These are phyloP conservation scores for Actinomortierella wolfii DNA, from an alignment of 371 early-diverging fungal genomes.

Conservation along the genomic window DNA sequence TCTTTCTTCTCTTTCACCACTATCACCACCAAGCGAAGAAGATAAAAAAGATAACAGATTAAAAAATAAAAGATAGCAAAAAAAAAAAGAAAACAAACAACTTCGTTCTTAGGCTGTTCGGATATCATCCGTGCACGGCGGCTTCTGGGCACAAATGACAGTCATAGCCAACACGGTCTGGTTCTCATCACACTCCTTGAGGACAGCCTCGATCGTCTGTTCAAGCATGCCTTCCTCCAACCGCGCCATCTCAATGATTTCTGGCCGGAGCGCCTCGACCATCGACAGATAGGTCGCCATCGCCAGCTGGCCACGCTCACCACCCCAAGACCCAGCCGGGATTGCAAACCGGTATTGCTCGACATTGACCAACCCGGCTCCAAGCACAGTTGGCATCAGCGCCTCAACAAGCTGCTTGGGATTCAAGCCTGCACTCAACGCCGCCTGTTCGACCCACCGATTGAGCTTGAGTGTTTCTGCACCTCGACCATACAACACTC, in stretches of 20 bases:
- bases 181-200: conserved; percentile 16
- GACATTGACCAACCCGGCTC: conserved; percentile 38
- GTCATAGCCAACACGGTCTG: conserved; percentile 32
- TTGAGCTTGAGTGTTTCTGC: conserved; percentile 32
- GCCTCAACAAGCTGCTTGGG: conserved; percentile 37
- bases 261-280: conserved; percentile 27
- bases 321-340: conserved; percentile 38
- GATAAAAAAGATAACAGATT: no score
- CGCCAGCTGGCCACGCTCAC: conserved; percentile 19
- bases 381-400: conserved; percentile 34
- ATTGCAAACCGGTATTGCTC: conserved; percentile 41
- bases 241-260: conserved; percentile 33
- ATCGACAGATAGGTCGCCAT: conserved; percentile 32
- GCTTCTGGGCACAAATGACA: conserved; percentile 41
- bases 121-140: conserved; percentile 32
- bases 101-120: conserved; percentile 3
- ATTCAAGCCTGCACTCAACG: conserved; percentile 34
- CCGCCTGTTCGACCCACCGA: conserved; percentile 39
- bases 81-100: no score
- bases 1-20: no score
- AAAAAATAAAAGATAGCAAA: no score
- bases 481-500: conserved; percentile 27
- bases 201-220: conserved; percentile 21
- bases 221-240: conserved; percentile 37
- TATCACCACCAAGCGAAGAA: no score